Evolutionary conservation across 768 basidiomycete species (phyloP), one percentile per base, ranked within the genome.

Genomic region (Lentinula raphanica): DNA sequence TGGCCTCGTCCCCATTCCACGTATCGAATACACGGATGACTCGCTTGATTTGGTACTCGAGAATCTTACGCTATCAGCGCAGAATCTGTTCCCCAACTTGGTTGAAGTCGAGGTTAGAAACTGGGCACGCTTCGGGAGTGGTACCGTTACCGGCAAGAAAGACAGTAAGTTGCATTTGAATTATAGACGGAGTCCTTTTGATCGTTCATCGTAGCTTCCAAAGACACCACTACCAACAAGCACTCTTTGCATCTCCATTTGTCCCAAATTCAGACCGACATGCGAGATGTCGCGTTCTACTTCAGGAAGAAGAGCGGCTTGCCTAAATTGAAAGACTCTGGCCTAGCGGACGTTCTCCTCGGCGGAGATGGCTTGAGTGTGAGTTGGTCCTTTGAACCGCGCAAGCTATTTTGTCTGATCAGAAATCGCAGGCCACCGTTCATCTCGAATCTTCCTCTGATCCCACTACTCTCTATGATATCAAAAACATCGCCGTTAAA

Each of bases 231-330:
- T 51, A 35, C 77, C 73, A 59, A 65, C 71, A 4, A 92, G 92
- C 68, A 96, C 69, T 80, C 83, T 55, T 84, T 97, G 67, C 86
- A 80, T 35, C 68, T 97, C 56, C 85, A 83, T 7, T 77, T 97
- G 36, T 78, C 77, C 28, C 94, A 98, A 70, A 90, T 97, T 64
- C 94, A 98, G 68, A 89, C 90, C 5, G 94, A 97, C 63, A 89
- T 98, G 83, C 83, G 90, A 15, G 94, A 98, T 64, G 91, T 97
- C 13, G 88, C 90, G 8, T 96, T 98, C 71, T 92, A 88, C 68
- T 94, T 92, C 78, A 79, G 79, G 62, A 92, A 86, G 78, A 95
- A 94, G 82, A 81, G 76, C 5, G 92, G 92, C 3, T 82, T 92
- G 64, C 84, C 88, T 2, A 92, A 87, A 77, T 72, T 94, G 69